Evolutionary conservation across 148 eudicot species (phyloP).

Genomic region (Chenopodium suecicum): DNA sequence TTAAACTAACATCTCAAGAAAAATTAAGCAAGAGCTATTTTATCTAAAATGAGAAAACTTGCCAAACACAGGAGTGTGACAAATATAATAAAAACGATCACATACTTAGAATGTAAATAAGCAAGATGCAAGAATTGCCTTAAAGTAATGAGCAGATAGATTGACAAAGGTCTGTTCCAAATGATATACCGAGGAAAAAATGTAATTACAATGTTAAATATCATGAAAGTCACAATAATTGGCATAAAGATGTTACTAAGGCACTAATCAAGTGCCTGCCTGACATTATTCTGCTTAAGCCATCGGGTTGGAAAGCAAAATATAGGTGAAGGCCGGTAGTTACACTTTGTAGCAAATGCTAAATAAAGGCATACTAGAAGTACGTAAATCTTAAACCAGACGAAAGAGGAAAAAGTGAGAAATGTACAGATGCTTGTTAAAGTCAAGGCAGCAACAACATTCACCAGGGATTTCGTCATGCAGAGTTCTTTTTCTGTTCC

Average conservation of each 20-base stretch:
- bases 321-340: slow-evolving; percentile 53
- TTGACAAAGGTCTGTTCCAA: neutral
- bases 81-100: neutral
- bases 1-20: neutral
- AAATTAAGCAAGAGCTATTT: neutral
- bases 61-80: neutral
- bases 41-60: neutral
- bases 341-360: slow-evolving; percentile 53
- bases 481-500: slow-evolving; percentile 49
- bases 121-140: neutral
- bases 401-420: slow-evolving; percentile 53
- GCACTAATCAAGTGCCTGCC: slow-evolving; percentile 27
- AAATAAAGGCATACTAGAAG: slow-evolving; percentile 55
- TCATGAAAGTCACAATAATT: neutral
- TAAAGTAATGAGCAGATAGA: neutral
- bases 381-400: slow-evolving; percentile 66
- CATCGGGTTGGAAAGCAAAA: slow-evolving; percentile 32
- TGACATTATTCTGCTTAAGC: slow-evolving; percentile 15
- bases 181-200: neutral
- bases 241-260: neutral
- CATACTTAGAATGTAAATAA: neutral
- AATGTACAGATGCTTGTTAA: slow-evolving; percentile 49
- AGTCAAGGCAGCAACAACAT: slow-evolving; percentile 43
- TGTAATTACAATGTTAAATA: neutral
- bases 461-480: slow-evolving; percentile 52